Evolutionary conservation across 495 filamentous ascomycete genomes (phyloP).

Genomic region (Parmelia sp.): DNA sequence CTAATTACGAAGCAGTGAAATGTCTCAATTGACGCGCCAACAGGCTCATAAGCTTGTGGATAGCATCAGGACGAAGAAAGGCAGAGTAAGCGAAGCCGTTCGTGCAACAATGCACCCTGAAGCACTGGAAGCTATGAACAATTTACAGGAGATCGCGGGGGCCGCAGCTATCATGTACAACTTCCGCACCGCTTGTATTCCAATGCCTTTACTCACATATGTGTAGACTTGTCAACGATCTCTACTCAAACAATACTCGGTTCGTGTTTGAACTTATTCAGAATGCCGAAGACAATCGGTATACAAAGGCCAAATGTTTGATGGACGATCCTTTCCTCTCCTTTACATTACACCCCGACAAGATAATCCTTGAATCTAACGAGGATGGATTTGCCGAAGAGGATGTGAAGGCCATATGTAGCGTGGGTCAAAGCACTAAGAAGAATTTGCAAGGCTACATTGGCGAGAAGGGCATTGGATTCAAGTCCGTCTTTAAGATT

Average conservation of each 20-base stretch:
- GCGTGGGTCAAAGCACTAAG: constrained; percentile 25
- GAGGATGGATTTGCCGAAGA: constrained; percentile 39
- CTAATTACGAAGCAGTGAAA: too few species aligned
- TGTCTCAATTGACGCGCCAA: too few species aligned
- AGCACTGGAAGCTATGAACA: too few species aligned
- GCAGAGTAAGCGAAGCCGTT: too few species aligned
- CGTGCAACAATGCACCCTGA: too few species aligned
- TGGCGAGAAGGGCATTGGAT: constrained; percentile 48
- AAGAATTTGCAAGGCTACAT: constrained; percentile 35
- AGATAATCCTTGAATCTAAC: constrained; percentile 40
- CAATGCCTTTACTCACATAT: background rate
- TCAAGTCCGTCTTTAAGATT: constrained; percentile 48
- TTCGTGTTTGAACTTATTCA: constrained; percentile 42
- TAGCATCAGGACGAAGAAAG: too few species aligned
- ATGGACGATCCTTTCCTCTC: constrained; percentile 30
- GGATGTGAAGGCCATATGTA: constrained; percentile 36
- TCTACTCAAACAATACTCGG: constrained; percentile 33
- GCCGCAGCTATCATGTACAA: too few species aligned
- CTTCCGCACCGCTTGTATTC: too few species aligned
- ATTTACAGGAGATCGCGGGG: too few species aligned
- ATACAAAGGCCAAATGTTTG: constrained; percentile 15
- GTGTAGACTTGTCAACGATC: constrained; percentile 32
- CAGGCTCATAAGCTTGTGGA: too few species aligned
- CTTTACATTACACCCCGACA: constrained; percentile 30
- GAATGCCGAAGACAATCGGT: constrained; percentile 40